Evolutionary conservation across 2,329 filamentous ascomycete genomes (phyloP), one percentile per base, ranked within the genome.

Genomic region (Whalleya microplaca): DNA sequence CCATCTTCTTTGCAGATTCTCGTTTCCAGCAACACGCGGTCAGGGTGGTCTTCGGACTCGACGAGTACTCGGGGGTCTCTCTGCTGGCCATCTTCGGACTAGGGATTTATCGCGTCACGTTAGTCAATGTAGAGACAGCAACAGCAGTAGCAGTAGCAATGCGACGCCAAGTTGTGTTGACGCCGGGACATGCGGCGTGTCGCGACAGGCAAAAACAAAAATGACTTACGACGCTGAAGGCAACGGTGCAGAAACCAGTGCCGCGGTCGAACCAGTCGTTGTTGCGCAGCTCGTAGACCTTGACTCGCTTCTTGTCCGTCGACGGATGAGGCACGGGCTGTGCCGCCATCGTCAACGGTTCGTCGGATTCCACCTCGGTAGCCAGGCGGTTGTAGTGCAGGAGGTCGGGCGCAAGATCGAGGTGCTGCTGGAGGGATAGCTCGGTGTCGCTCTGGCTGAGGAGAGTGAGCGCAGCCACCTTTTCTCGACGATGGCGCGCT

Each of bases 211-310:
- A 42, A 55, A n/a, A 50, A 21, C 9, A 4, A 9, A 4, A 27
- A 51, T 48, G 29, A 73, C 89, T 74, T 84, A 95, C 90, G 73
- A 87, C 83, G 62, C 88, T 77, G 63, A 90, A 84, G 63, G 87
- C 83, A 46, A 93, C 92, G 58, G 86, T 91, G 75, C 95, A 98
- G 75, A 97, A 97, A 61, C 95, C 95, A 46, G 95, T 99, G 63
- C 95, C 95, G 70, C 94, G 85, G 78, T 99, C 95, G 73, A 94
- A 97, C 95, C 95, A 99, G 85, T 98, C 95, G 83, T 96, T 96
- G 78, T 96, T 92, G 75, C 91, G 92, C 70, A 99, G 84, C 80
- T 98, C 95, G 76, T 99, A 99, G 73, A 99, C 95, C 82, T 99
- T 99, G 76, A 98, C 95, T 82, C 95, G 84, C 75, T 84, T 86